Base-by-base conservation (phyloP, 108 stramenopile species). In the Thalassiosira profunda region DNA sequence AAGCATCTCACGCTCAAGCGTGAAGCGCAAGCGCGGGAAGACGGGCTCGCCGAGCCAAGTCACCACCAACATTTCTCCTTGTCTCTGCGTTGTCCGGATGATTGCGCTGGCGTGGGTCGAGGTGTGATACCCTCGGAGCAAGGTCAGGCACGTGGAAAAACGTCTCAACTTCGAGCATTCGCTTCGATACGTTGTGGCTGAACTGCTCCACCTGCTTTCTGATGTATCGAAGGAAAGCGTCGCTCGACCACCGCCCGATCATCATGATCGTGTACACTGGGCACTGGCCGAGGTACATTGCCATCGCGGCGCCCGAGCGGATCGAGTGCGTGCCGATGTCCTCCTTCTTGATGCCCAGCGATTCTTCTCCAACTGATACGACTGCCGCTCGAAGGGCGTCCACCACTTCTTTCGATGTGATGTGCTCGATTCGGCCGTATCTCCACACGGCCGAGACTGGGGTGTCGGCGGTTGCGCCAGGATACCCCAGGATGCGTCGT, bases 241-340 rank as follows among this genome's bases (percentile, higher is more conserved):
- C 55, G 26, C 11, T 14, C 8, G 33, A 36, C 55, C 55, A 57
- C 7, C 55, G 55, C 8, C 55, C 55, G 6, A 14, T 7, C 15
- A 57, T 24, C 55, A 57, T 57, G 18, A 57, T 57, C n/a, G 15
- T 15, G 55, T 31, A 57, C 31, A 57, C 55, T 31, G 55, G 55
- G 11, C 9, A 31, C n/a, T 37, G 14, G 55, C 28, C 55, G 26
- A 57, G 55, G 55, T 14, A 57, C 55, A 57, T 57, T 57, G 55
- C 55, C 55, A 57, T 57, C 10, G 55, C 55, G 9, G 55, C 55
- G 55, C 55, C 55, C 12, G 55, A 57, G 8, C 55, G 55, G n/a
- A 57, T 57, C 31, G 55, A 57, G 55, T 57, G 55, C 11, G 55
- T 57, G 55, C 55, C 55, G 33, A 57, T 14, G 6, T 57, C 55